phyloP scores from a whole-genome alignment of 306 rosid genomes.

The Luffa aegyptiaca region DNA sequence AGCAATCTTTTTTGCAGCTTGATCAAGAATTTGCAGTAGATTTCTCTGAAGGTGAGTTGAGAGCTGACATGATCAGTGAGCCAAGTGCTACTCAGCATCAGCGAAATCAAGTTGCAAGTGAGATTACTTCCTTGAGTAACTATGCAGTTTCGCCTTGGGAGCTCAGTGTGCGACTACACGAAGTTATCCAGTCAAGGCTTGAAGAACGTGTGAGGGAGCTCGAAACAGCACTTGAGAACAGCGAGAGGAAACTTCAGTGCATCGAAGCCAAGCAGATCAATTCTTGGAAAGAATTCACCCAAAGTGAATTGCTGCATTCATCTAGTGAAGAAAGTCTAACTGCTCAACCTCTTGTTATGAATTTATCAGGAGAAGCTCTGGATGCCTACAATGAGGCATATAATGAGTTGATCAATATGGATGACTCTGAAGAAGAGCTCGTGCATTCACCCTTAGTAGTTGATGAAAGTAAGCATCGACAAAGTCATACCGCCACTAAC shows the following conservation, averaged over 20 bases:
- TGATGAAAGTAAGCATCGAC: conserved; percentile 9
- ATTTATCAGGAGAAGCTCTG: conserved; percentile 50
- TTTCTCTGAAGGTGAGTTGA: conserved; percentile 58
- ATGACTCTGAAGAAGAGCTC: conserved; percentile 33
- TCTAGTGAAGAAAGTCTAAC: conserved; percentile 13
- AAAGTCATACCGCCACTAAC: not conserved
- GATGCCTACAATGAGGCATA: conserved; percentile 47
- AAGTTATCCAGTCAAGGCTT: conserved; percentile 60
- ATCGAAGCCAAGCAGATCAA: conserved; percentile 25
- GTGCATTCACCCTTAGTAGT: conserved; percentile 25
- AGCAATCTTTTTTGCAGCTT: conserved; percentile 34
- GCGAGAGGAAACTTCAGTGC: conserved; percentile 29
- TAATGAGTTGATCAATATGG: conserved; percentile 37
- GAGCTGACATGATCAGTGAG: conserved; percentile 23
- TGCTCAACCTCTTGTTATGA: conserved; percentile 30
- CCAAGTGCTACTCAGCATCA: conserved; percentile 11
- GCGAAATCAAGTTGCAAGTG: conserved; percentile 23
- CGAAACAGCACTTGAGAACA: conserved; percentile 56
- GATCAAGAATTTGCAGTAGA: conserved; percentile 49
- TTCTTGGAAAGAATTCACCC: conserved; percentile 20
- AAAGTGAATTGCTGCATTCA: conserved; percentile 17
- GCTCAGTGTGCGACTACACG: conserved; percentile 59
- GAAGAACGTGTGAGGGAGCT: conserved; percentile 65
- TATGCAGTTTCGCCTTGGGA: conserved; percentile 67
- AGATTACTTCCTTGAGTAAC: conserved; percentile 30